Percentiles rank a stretch among this genome's conserved stretches.
phyloP scores from a whole-genome alignment of 495 filamentous ascomycete genomes.

The Aspergillus haitiensis region DNA sequence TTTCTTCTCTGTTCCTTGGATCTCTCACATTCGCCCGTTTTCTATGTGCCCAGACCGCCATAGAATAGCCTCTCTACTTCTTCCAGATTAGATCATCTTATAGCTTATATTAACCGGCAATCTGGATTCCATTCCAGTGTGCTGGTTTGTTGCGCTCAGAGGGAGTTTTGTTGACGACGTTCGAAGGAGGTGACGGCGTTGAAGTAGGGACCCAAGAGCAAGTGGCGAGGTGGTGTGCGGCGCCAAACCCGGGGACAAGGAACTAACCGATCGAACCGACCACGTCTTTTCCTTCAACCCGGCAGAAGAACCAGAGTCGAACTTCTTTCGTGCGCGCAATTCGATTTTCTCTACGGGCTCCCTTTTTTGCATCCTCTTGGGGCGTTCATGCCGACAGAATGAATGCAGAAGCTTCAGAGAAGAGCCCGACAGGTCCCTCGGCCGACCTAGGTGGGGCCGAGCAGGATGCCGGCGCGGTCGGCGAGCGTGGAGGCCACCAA shows the following conservation, averaged over 20 bases:
- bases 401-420: constrained; percentile 54
- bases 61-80: constrained; percentile 8
- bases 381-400: constrained; percentile 45
- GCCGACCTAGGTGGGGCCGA: constrained; percentile 48
- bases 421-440: constrained; percentile 43
- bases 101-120: constrained; percentile 13
- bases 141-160: constrained; percentile 16
- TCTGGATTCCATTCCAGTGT: constrained; percentile 21
- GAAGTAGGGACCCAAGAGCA: background rate
- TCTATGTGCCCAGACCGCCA: constrained; percentile 24
- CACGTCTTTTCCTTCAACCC: constrained; percentile 5
- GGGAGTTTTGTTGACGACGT: constrained; percentile 11
- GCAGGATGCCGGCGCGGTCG: constrained; percentile 54
- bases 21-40: background rate
- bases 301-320: background rate
- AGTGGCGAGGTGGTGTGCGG: constrained; percentile 12
- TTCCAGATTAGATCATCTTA: constrained; percentile 16
- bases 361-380: background rate
- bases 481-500: constrained; percentile 42
- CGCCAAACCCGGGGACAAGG: constrained; percentile 10
- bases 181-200: constrained; percentile 9
- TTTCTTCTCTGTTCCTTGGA: background rate
- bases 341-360: background rate
- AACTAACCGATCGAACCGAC: constrained; percentile 17
- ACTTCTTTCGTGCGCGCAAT: background rate